Evolutionary conservation across 106 monocot species (phyloP), one percentile per base, ranked within the genome.

Genomic region (Allium sativum): DNA sequence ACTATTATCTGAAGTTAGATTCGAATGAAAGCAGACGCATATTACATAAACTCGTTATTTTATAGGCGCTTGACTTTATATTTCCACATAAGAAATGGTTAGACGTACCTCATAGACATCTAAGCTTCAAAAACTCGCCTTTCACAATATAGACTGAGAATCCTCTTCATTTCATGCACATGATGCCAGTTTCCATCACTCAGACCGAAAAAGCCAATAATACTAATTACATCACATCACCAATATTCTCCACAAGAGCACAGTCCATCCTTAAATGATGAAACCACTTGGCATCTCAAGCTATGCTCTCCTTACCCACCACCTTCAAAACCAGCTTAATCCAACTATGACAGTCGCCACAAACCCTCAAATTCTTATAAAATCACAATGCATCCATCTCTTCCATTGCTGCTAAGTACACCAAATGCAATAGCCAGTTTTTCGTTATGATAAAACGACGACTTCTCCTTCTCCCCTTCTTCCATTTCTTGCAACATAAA

Each of bases 241-340:
- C 85, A 85, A 71, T 77, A 85, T 69, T 85, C 85, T 14, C 85
- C 48, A 58, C 85, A 85, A 65, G 81, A 85, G 21, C 85, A 85
- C 2, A 60, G 14, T 0, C 84, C 85, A 74, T 85, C 65, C 69
- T 64, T 78, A 78, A 85, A 46, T 74, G 68, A 56, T 85, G 85
- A 59, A 81, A 85, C 48, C 85, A 71, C 50, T 69, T 77, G 3
- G 72, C 53, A 78, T 85, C 85, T 66, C 85, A 68, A 12, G 74
- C 74, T 53, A 85, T 74, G 31, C 81, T 81, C 58, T 78, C 85
- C 65, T 68, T 81, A 42, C 58, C 54, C 11, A 61, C 62, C 45
- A 85, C 65, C 59, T 65, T 81, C 1, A 80, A 81, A 45, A 78
- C 77, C 45, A 81, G 72, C 44, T 85, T 85, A 0, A 62, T 81